These are phyloP conservation scores for Aureobasidium subglaciale DNA, from an alignment of 2,329 filamentous ascomycete species.

Conservation along the genomic window DNA sequence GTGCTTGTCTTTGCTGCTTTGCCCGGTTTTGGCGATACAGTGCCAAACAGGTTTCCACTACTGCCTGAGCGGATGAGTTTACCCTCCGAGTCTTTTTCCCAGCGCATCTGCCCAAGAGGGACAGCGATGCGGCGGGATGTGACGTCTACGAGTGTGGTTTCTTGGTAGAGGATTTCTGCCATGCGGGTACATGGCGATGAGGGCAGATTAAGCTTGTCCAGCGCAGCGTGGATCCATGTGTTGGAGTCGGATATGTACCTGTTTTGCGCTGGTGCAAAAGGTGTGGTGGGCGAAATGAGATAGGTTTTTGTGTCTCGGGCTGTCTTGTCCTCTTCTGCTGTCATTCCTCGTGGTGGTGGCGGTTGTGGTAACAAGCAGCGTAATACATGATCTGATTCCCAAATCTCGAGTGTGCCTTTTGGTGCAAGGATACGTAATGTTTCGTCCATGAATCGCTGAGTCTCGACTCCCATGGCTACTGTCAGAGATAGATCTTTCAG, in stretches of 20 bases:
- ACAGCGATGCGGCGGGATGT: conserved; percentile 76
- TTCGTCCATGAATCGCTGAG: conserved; percentile 59
- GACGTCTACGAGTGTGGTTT: conserved; percentile 65
- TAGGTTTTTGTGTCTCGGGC: conserved; percentile 72
- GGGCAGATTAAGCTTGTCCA: conserved; percentile 63
- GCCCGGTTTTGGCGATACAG: conserved; percentile 15
- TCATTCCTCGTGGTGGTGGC: conserved; percentile 44
- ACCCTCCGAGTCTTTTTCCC: conserved; percentile 54
- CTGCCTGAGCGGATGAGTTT: conserved; percentile 19
- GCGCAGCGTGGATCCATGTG: conserved; percentile 67
- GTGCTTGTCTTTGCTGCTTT: conserved; percentile 19
- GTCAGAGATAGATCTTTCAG: conserved; percentile 74
- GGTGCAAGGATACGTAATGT: conserved; percentile 68
- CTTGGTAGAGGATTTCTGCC: conserved; percentile 70
- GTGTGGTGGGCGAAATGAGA: conserved; percentile 72
- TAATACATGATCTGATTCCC: conserved; percentile 81
- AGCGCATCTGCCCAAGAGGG: conserved; percentile 74
- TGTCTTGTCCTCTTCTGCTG: conserved; percentile 55
- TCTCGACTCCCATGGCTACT: conserved; percentile 50
- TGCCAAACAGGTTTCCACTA: conserved; percentile 19
- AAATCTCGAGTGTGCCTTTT: conserved; percentile 76
- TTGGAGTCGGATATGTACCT: conserved; percentile 79
- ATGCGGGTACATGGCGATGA: conserved; percentile 73
- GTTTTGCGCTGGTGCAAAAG: conserved; percentile 74
- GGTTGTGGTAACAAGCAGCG: conserved; percentile 77